Conservation (phyloP, 2,329 filamentous ascomycete species). For the Colletotrichum viniferum region DNA sequence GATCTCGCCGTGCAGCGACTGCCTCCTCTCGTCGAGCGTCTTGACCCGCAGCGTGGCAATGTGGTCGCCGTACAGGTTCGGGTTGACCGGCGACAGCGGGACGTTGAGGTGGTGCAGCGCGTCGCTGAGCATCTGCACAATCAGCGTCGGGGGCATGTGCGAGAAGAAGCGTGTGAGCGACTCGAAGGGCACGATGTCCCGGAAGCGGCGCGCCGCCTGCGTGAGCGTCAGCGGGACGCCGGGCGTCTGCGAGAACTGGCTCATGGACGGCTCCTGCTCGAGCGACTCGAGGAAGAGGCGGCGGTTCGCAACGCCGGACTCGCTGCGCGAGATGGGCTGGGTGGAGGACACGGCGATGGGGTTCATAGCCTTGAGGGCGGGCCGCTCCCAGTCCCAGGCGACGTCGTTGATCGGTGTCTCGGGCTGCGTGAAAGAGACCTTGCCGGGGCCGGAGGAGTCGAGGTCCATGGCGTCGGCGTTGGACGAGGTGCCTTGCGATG, state of each 20-base stretch:
- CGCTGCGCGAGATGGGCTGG: constrained; percentile 46
- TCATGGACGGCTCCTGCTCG: constrained; percentile 84
- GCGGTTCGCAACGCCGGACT: constrained; percentile 35
- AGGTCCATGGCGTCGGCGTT: constrained; percentile 70
- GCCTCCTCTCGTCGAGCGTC: constrained; percentile 73
- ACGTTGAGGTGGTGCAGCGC: constrained; percentile 87
- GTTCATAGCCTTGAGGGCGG: constrained; percentile 59
- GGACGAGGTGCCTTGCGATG: constrained; percentile 41
- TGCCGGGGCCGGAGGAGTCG: constrained; percentile 51
- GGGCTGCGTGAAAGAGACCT: constrained; percentile 83
- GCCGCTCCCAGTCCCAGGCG: constrained; percentile 88
- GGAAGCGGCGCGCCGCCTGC: constrained; percentile 86
- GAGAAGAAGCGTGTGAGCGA: constrained; percentile 93
- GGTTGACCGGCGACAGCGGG: constrained; percentile 61
- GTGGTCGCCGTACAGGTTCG: constrained; percentile 57
- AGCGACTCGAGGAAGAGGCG: constrained; percentile 64
- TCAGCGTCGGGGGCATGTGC: constrained; percentile 72
- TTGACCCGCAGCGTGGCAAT: constrained; percentile 73
- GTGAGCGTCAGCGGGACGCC: constrained; percentile 84
- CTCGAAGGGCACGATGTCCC: constrained; percentile 87
- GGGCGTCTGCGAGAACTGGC: constrained; percentile 82
- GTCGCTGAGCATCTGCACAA: constrained; percentile 80
- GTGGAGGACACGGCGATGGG: constrained; percentile 50
- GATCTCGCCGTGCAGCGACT: constrained; percentile 77
- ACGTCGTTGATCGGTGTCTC: constrained; percentile 76